Evolutionary conservation across 176 grass and related monocot genomes (phyloP).

Genomic region (Lolium multiflorum): DNA sequence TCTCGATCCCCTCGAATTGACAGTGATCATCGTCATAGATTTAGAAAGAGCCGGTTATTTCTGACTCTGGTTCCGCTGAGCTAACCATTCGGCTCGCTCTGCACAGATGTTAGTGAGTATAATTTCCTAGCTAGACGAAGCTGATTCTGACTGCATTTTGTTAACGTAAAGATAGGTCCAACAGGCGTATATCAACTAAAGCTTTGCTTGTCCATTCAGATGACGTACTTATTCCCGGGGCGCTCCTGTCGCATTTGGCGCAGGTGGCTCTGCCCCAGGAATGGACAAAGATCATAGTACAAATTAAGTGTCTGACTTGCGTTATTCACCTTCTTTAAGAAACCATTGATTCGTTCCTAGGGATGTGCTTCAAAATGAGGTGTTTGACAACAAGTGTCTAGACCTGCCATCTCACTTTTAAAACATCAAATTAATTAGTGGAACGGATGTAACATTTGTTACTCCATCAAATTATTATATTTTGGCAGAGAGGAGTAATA

Average conservation of each 20-base stretch:
- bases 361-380: background rate
- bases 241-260: conserved; percentile 23
- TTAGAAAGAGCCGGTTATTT: background rate
- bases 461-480: too few relatives aligned
- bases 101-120: background rate
- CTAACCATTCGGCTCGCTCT: background rate
- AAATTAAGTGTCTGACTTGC: background rate
- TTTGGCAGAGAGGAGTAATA: too few relatives aligned
- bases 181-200: conserved; percentile 9
- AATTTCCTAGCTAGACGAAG: conserved; percentile 1
- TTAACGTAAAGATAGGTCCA: conserved; percentile 38
- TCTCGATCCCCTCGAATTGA: background rate
- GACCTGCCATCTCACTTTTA: too few relatives aligned
- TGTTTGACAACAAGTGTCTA: too few relatives aligned
- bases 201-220: conserved; percentile 14
- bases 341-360: background rate
- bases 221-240: conserved; percentile 5
- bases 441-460: too few relatives aligned
- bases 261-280: conserved; percentile 38
- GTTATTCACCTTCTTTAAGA: background rate
- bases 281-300: conserved; percentile 26
- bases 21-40: too few relatives aligned
- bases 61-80: conserved; percentile 41
- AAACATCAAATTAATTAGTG: too few relatives aligned
- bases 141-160: conserved; percentile 36